These are phyloP conservation scores for Microthyrium microscopicum DNA, from an alignment of 2,329 filamentous ascomycete species.

Conservation along the genomic window DNA sequence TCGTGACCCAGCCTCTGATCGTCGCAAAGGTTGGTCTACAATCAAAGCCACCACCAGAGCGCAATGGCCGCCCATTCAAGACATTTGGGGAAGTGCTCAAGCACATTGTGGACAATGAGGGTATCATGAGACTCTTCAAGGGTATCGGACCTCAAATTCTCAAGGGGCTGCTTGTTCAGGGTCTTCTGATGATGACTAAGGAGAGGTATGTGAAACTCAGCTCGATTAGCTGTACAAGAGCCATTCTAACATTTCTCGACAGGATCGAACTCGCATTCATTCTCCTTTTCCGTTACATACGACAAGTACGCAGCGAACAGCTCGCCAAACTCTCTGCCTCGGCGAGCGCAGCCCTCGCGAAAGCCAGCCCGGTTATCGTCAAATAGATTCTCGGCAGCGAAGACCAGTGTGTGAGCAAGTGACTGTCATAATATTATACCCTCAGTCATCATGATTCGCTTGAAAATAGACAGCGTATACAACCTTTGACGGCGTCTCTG, in stretches of 20 bases:
- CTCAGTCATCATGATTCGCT: too few relatives aligned
- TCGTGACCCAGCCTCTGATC: constrained; percentile 86
- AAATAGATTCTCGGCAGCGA: constrained; percentile 1
- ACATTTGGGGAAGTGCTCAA: constrained; percentile 87
- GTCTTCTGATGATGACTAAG: constrained; percentile 98
- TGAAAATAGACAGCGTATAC: too few relatives aligned
- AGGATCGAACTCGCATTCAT: constrained; percentile 78
- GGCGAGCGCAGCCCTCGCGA: constrained; percentile 31
- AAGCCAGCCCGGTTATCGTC: constrained; percentile 2
- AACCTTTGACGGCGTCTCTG: too few relatives aligned
- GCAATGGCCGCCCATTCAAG: constrained; percentile 82
- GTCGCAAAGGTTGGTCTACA: constrained; percentile 96
- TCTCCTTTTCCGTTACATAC: constrained; percentile 67
- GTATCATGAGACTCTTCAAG: constrained; percentile 74
- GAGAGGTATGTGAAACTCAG: constrained; percentile 47
- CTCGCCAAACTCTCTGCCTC: constrained; percentile 52
- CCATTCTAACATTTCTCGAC: background rate
- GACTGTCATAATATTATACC: too few relatives aligned
- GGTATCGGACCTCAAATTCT: constrained; percentile 86
- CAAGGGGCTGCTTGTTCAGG: constrained; percentile 87
- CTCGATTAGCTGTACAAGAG: background rate
- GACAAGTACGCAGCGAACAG: constrained; percentile 51
- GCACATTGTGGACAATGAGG: constrained; percentile 84
- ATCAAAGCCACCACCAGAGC: constrained; percentile 70
- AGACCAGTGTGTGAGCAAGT: too few relatives aligned